phyloP scores from a whole-genome alignment of 2,329 filamentous ascomycete genomes.

The Microdochium trichocladiopsis region DNA sequence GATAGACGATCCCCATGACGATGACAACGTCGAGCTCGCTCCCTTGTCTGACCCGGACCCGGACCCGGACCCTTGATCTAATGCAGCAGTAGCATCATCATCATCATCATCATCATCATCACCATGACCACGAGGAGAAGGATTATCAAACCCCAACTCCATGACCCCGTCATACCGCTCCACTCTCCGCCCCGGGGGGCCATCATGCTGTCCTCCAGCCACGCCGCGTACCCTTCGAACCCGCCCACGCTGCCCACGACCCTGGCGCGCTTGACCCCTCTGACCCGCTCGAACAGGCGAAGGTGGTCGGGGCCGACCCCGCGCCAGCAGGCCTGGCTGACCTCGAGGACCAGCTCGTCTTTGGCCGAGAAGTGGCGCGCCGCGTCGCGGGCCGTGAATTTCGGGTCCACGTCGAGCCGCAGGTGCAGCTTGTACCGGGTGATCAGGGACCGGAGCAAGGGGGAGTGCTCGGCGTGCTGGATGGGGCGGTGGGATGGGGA shows the following conservation, averaged over 20 bases:
- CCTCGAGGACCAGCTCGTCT: slow-evolving; percentile 31
- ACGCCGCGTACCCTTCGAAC: slow-evolving; percentile 32
- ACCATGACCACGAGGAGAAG: not conserved
- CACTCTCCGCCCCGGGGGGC: slow-evolving; percentile 5
- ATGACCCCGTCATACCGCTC: slow-evolving; percentile 8
- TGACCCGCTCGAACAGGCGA: slow-evolving; percentile 31
- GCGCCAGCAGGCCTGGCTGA: slow-evolving; percentile 28
- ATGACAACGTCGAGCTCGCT: too few species aligned
- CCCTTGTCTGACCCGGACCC: too few species aligned
- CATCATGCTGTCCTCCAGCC: slow-evolving; percentile 31
- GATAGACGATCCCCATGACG: too few species aligned
- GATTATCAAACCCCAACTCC: not conserved
- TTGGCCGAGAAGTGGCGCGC: slow-evolving; percentile 25
- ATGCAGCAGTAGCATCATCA: too few species aligned
- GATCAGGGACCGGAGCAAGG: slow-evolving; percentile 22
- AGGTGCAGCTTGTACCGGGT: slow-evolving; percentile 30
- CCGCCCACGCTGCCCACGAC: slow-evolving; percentile 30
- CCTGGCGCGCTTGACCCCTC: slow-evolving; percentile 27
- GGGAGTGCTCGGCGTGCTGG: slow-evolving; percentile 13
- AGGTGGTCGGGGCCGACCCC: slow-evolving; percentile 27
- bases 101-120: too few species aligned
- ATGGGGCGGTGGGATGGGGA: slow-evolving; percentile 22
- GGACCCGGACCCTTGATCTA: too few species aligned
- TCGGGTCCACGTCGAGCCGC: slow-evolving; percentile 31
- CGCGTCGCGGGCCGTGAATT: slow-evolving; percentile 20